phyloP scores from a whole-genome alignment of 148 eudicot species.

The Fallopia convolvulus region DNA sequence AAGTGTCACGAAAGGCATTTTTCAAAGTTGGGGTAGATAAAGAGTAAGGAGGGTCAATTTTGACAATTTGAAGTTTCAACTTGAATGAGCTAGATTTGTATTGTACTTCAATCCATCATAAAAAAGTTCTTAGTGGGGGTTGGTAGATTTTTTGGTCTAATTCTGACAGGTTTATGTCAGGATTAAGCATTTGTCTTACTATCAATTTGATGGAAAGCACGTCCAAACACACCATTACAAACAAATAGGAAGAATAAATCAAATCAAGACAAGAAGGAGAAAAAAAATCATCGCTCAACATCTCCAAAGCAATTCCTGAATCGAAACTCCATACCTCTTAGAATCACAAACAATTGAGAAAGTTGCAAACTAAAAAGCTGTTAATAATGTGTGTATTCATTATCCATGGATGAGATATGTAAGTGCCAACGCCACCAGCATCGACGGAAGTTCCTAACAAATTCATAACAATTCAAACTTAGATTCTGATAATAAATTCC shows the following conservation, averaged over 20 bases:
- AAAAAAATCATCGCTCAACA: background rate
- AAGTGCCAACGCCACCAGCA: slow-evolving; percentile 35
- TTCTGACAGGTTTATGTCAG: background rate
- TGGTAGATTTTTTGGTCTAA: background rate
- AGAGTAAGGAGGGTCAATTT: no score
- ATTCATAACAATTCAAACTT: background rate
- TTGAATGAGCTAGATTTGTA: no score
- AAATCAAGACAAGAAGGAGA: background rate
- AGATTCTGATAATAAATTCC: background rate
- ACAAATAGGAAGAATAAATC: background rate
- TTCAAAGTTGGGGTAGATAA: no score
- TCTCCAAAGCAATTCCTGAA: background rate
- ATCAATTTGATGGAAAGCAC: background rate
- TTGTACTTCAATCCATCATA: no score
- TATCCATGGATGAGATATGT: slow-evolving; percentile 34
- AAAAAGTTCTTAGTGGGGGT: background rate
- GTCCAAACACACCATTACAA: background rate
- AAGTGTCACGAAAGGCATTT: no score
- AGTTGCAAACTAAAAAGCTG: background rate
- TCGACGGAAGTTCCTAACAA: slow-evolving; percentile 30
- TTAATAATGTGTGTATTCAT: background rate
- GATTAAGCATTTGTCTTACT: background rate
- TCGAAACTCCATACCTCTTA: background rate
- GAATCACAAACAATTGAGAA: background rate
- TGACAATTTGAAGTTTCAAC: no score